A percentile compares a stretch with the other conserved stretches of the same genome.
Evolutionary conservation across 441 rosid species (phyloP).

Genomic region (Pelargonium myrrhifolium): DNA sequence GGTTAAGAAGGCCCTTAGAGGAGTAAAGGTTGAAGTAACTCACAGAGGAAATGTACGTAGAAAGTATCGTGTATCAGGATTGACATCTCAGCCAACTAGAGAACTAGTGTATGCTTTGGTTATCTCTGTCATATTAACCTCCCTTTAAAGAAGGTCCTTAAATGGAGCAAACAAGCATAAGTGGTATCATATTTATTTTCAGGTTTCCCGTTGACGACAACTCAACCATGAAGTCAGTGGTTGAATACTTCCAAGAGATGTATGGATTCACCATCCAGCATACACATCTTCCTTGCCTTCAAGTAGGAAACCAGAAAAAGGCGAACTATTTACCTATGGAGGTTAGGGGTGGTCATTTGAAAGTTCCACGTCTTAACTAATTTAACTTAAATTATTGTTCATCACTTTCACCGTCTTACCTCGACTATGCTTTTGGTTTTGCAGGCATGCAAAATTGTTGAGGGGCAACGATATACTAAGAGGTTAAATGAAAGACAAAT

Average conservation of each 20-base stretch:
- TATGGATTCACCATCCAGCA: slow-evolving; percentile 88
- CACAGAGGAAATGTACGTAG: slow-evolving; percentile 83
- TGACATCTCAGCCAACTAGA: slow-evolving; percentile 96
- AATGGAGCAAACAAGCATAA: background rate
- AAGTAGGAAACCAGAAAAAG: slow-evolving; percentile 95
- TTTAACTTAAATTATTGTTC: slow-evolving; percentile 4
- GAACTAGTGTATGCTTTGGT: slow-evolving; percentile 62
- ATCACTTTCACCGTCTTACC: background rate
- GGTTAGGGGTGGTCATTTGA: slow-evolving; percentile 29
- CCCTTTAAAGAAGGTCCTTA: background rate
- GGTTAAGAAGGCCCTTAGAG: slow-evolving; percentile 88
- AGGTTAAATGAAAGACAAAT: slow-evolving; percentile 89
- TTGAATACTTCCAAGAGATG: slow-evolving; percentile 97
- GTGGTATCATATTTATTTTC: slow-evolving; percentile 8
- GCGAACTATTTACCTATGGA: slow-evolving; percentile 99
- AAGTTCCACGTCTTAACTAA: background rate
- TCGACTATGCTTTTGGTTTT: slow-evolving; percentile 17
- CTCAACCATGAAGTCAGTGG: slow-evolving; percentile 89
- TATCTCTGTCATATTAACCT: background rate
- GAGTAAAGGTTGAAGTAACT: slow-evolving; percentile 97
- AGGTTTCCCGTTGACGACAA: slow-evolving; percentile 98
- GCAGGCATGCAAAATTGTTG: slow-evolving; percentile 96
- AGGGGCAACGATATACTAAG: slow-evolving; percentile 90
- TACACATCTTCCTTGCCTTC: slow-evolving; percentile 92
- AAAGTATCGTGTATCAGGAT: slow-evolving; percentile 92